A percentile compares a stretch with the other conserved stretches of the same genome.
Conservation (phyloP, 2,329 filamentous ascomycete genomes). For the Sclerotiophoma versabilis region DNA sequence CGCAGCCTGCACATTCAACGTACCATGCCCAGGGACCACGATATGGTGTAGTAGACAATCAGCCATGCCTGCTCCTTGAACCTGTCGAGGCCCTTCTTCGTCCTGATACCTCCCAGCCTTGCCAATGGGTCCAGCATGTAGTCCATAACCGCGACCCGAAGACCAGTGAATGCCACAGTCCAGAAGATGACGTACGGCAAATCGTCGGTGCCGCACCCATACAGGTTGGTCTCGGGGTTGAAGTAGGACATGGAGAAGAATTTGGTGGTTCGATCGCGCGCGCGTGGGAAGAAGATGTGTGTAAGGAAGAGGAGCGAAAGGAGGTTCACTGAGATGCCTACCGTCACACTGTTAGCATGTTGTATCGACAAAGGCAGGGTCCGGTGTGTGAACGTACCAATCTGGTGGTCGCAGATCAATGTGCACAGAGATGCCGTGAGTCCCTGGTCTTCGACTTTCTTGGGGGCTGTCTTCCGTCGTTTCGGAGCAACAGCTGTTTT, state of each 20-base stretch:
- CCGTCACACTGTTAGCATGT: not conserved
- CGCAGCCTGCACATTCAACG: constrained; percentile 18
- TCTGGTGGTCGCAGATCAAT: constrained; percentile 81
- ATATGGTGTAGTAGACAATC: constrained; percentile 79
- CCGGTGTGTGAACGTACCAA: constrained; percentile 64
- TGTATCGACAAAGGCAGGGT: not conserved
- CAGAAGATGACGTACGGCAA: constrained; percentile 77
- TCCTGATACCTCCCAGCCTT: constrained; percentile 73
- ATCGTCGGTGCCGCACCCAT: constrained; percentile 81
- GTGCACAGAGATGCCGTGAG: constrained; percentile 66
- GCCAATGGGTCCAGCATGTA: constrained; percentile 83
- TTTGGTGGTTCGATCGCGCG: constrained; percentile 79
- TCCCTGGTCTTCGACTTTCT: constrained; percentile 69
- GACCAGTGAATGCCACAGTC: constrained; percentile 83
- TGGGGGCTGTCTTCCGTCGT: constrained; percentile 28
- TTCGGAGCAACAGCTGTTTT: constrained; percentile 23
- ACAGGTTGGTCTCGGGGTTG: constrained; percentile 71
- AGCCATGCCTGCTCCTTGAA: constrained; percentile 97
- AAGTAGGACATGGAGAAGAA: constrained; percentile 90
- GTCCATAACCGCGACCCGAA: constrained; percentile 86
- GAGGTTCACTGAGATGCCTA: constrained; percentile 85
- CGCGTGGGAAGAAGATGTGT: constrained; percentile 81
- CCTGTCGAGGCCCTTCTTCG: constrained; percentile 76
- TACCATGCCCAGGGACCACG: constrained; percentile 87
- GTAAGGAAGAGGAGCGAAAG: constrained; percentile 82